Evolutionary conservation across 2,329 filamentous ascomycete species (phyloP), one percentile per base, ranked within the genome.

Genomic region (Talaromyces sp.): DNA sequence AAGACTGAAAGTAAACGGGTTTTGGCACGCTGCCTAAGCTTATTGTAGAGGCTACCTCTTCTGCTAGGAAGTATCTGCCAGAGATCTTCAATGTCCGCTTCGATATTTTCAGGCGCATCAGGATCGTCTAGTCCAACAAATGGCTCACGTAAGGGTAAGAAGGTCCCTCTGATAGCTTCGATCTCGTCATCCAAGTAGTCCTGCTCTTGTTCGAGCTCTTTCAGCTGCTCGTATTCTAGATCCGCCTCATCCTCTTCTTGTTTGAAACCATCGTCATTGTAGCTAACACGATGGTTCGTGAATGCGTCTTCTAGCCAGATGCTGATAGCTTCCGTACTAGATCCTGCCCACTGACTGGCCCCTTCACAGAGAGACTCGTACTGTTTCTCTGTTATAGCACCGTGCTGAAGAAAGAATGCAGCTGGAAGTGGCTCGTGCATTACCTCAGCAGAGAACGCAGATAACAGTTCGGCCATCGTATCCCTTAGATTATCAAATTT

Each of bases 21-120:
- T 62, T 91, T 84, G 1, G 87, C 75, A 60, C 80, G 74, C 1
- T 81, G 76, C 69, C 89, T 86, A 63, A 94, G 83, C 63, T 85
- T 79, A 50, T 86, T 84, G 75, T 93, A 96, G 0, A 94, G 80
- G 0, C 82, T 79, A 0, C 88, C 88, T 6, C 92, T 86, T 19
- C 83, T 74, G 3, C 78, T 74, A 0, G 76, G 70, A 0, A 83
- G 81, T 11, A 94, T 85, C 0, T 83, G 80, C 76, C 86, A 91
- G 16, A 94, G 75, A 69, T 93, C 83, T 0, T 80, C 59, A 39
- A 79, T 69, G 60, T 78, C 71, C 7, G 78, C 66, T 35, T 77
- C 71, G 52, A 61, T 66, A 24, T 61, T 49, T 22, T 37, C 47
- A 43, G 31, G 3, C 41, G 33, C n/a, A 39, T 57, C 50, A 13